phyloP scores from a whole-genome alignment of 257 asterid species.

The Dorcoceras hygrometricum region DNA sequence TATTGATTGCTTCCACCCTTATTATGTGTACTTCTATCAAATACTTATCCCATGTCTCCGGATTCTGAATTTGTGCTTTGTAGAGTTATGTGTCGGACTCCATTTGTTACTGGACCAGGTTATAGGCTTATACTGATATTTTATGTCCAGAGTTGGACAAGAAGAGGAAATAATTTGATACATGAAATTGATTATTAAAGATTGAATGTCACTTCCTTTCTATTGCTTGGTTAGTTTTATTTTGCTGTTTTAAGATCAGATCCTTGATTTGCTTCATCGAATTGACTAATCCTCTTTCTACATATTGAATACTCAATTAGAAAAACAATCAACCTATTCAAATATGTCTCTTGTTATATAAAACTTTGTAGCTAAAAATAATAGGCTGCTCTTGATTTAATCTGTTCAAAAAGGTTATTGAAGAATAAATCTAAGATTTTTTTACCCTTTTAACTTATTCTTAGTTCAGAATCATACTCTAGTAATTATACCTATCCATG shows the following conservation, averaged over 20 bases:
- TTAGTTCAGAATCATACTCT: neutral
- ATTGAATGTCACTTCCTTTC: slow-evolving; percentile 12
- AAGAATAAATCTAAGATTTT: neutral
- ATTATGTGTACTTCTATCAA: neutral
- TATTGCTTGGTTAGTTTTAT: slow-evolving; percentile 16
- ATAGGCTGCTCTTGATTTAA: neutral
- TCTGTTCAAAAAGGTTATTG: neutral
- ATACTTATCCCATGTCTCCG: slow-evolving; percentile 8
- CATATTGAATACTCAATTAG: neutral
- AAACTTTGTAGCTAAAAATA: neutral
- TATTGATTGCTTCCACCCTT: slow-evolving; percentile 25
- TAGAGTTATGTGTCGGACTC: neutral
- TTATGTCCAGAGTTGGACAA: neutral
- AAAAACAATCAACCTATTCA: neutral
- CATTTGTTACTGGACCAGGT: neutral
- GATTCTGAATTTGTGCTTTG: neutral
- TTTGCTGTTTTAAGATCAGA: slow-evolving; percentile 1
- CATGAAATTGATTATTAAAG: neutral
- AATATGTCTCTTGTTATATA: neutral
- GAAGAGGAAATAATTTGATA: slow-evolving; percentile 10
- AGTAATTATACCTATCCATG: neutral
- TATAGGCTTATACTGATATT: neutral
- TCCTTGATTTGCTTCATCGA: neutral
- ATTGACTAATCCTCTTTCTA: neutral
- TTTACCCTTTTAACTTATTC: neutral